Base-by-base conservation (phyloP, 305 asterid species). In the Striga hermonthica region DNA sequence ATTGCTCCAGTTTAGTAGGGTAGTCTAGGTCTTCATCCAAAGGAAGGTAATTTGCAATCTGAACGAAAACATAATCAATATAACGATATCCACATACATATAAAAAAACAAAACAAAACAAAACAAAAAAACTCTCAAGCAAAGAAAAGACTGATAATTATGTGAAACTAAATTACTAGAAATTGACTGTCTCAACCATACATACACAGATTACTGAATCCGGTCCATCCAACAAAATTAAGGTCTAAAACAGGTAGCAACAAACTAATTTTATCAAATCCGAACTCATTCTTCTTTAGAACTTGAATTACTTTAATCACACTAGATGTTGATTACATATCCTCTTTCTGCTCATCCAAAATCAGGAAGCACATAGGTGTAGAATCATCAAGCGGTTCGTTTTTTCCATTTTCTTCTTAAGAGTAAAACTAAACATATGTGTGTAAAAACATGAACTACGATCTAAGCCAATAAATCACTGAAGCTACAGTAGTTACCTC, bases 11-110 rank as follows among this genome's bases (percentile, higher is more conserved):
- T 82, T 83, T 94, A 74, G 83, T 76, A 43, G 98, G 99, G 79
- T 88, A 94, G 70, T 94, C 81, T 68, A 94, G 80, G 71, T 94
- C 98, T 74, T 86, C 96, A 67, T 94, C 90, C 76, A 80, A 60
- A 50, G 95, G 96, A 86, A 88, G 69, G 76, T 88, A 94, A 78
- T 90, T 94, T 74, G 99, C 95, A 81, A 90, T 90, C 99, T 94
- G 79, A 44, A 65, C 65, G 66, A 60, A 49, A 75, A 64, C 52
- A 67, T 13, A 64, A 54, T 28, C 7, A 22, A 73, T 57, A 70
- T 9, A 54, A 35, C 9, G 57, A 52, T 49, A 57, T 28, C 49
- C 57, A 55, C 31, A 22, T 22, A 22, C 31, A 22, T 22, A 22
- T 22, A 22, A 22, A 22, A 22, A 22, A 22, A 22, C 1, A 22